Base-by-base conservation (phyloP, 179 eudicot species). In the Actinidia arguta region DNA sequence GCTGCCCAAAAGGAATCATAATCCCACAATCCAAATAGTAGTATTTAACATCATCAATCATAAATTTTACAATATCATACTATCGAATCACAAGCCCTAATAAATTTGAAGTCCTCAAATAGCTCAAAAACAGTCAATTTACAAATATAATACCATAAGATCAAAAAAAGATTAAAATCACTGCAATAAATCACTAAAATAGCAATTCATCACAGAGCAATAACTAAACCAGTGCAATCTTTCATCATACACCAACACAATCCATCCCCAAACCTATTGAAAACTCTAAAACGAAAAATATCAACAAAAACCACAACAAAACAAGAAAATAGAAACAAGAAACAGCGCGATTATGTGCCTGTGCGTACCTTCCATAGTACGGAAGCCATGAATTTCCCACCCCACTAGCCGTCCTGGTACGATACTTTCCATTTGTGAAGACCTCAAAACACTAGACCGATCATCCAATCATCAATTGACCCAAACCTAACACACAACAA, bases 341-440 rank as follows among this genome's bases (percentile, higher is more conserved):
- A n/a, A n/a, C n/a, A n/a, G n/a, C n/a, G 59, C 4, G 16, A 13
- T 12, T 51, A 18, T 4, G 22, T 73, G 39, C 8, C 22, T 17
- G 25, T 12, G 31, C 68, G 56, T 78, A 88, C 96, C 98, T 76
- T 89, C 89, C 90, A 92, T 74, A 17, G 83, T 81, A 25, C 24
- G 80, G 80, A 82, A 82, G 7, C 84, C 84, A 64, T 82, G 84
- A 64, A 42, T 82, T 47, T 82, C 80, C 62, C 55, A 46, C 47
- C 80, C 80, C 8, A 14, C 75, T 17, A 82, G 80, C 31, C 59
- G 79, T 46, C 25, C 68, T 11, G 73, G 18, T 55, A 48, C 71
- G 31, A 5, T 54, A 51, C 69, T 51, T 66, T 82, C 84, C 84
- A 82, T 82, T 10, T 20, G 5, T 73, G 24, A 51, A 25, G 5